Base-by-base conservation (phyloP, 1,284 basidiomycete genomes). In the Peniophora sp. region DNA sequence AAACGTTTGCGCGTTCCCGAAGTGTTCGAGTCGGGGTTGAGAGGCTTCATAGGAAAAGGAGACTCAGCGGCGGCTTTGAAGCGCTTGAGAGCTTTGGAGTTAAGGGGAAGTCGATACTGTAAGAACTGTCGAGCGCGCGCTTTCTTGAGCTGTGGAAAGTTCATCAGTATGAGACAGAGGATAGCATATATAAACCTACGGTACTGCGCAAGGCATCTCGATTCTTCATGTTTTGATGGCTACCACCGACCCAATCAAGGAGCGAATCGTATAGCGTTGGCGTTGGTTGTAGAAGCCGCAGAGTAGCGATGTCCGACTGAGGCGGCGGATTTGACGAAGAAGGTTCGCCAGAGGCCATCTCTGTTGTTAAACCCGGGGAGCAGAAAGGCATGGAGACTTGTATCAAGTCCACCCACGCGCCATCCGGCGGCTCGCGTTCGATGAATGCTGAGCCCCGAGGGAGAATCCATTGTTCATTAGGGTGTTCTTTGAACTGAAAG, bases 401-500 rank as follows among this genome's bases (percentile, higher is more conserved):
- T 18, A 73, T 65, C 51, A 15, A 5, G 8, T 76, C 53, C 12
- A 39, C 42, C 18, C 53, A 24, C 44, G 49, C 49, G n/a, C 55
- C 62, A 12, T 52, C 22, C 42, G 56, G 27, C 15, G 59, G 56
- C 3, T 55, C 55, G 48, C 66, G 66, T 55, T 82, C 74, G 54
- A 71, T 79, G 39, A 73, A 65, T 2, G 72, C 71, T 11, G 72
- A 69, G 32, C 76, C 77, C 37, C 83, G 76, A 52, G 87, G 85
- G 51, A 89, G 68, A 6, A 85, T 59, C 75, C 78, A 84, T 9
- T 79, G 73, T 48, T 87, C 83, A 27, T 68, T 68, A 1, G 76
- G 70, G 11, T 69, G 66, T 58, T 89, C 86, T 37, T 72, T 67
- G 54, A 86, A 88, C 58, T 87, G 83, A 49, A 89, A 60, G 22